These are phyloP conservation scores for Didymella pomorum DNA, from an alignment of 2,329 filamentous ascomycete species.

Conservation along the genomic window DNA sequence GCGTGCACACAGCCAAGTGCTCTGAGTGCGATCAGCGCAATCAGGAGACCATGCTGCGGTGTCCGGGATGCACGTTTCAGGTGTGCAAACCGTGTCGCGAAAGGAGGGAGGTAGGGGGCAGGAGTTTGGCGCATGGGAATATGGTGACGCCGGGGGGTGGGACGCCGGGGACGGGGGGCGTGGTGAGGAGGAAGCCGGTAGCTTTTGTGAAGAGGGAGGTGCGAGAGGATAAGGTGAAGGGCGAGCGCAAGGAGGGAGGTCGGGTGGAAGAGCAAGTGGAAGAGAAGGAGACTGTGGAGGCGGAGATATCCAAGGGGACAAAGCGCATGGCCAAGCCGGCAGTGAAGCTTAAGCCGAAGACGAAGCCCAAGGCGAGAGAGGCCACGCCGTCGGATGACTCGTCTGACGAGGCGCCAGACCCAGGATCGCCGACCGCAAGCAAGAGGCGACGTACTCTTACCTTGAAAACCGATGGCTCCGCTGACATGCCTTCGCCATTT, in stretches of 20 bases:
- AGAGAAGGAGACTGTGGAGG: neutral
- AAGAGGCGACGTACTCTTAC: constrained; percentile 12
- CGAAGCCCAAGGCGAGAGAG: neutral
- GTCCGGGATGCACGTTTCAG: constrained; percentile 47
- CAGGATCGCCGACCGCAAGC: constrained; percentile 12
- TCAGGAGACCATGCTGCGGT: constrained; percentile 41
- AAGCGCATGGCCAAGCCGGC: neutral
- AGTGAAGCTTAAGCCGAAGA: neutral
- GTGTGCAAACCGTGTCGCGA: constrained; percentile 43
- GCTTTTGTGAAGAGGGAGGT: neutral
- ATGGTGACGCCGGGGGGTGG: constrained; percentile 16
- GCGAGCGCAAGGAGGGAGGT: too few species aligned
- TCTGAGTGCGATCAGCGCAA: constrained; percentile 48
- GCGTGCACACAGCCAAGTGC: constrained; percentile 50
- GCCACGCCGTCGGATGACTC: constrained; percentile 5
- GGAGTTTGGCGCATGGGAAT: constrained; percentile 38
- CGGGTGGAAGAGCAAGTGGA: neutral
- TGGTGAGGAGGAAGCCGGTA: constrained; percentile 11
- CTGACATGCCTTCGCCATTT: neutral
- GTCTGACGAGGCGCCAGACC: constrained; percentile 13
- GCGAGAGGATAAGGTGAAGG: neutral
- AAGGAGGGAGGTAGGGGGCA: constrained; percentile 15
- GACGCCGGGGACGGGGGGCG: constrained; percentile 5
- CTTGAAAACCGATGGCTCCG: neutral
- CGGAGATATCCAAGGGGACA: neutral